Base-by-base conservation (phyloP, 2,329 filamentous ascomycete species). In the Beauveria sp. region DNA sequence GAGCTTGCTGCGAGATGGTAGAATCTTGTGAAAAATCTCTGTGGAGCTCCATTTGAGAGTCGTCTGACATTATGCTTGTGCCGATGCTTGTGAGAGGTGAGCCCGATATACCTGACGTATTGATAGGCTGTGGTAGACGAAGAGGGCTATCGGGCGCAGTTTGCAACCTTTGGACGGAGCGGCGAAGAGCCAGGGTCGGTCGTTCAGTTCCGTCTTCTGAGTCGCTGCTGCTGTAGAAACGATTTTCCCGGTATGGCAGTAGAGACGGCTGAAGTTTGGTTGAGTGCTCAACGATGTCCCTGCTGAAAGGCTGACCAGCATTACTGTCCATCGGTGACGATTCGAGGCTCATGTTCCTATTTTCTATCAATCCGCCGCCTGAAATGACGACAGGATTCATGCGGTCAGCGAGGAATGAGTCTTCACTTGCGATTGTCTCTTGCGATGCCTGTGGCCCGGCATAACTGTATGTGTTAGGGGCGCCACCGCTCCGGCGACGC, bases 321-420 rank as follows among this genome's bases (percentile, higher is more conserved):
- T 77, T 79, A 69, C 79, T 85, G 61, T 81, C 80, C 1, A 76
- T 77, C 20, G 79, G 75, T 54, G 67, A 70, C 30, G 84, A 66
- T 14, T 84, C 81, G 16, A 75, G 72, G 66, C 78, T 79, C 2
- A 74, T 68, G 65, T 88, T 88, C 45, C 78, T 75, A 67, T 87
- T 87, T 67, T 86, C 81, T 45, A 86, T 71, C 7, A 88, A 72
- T 63, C 81, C 83, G 30, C 86, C 86, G 8, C 86, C 86, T 12
- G 84, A 79, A 66, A 89, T 88, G 46, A 88, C 78, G 14, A 88
- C 85, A 1, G 86, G 86, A 58, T 84, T 86, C 73, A 88, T 82
- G 14, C 86, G 79, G 59, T 87, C 82, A 28, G 80, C 73, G 14
- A 88, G 71, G 65, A 87, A 89, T 0, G 81, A 75, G 64, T 88